These are phyloP conservation scores for Monosporascus cannonballus DNA, from an alignment of 2,329 filamentous ascomycete species.

Conservation along the genomic window DNA sequence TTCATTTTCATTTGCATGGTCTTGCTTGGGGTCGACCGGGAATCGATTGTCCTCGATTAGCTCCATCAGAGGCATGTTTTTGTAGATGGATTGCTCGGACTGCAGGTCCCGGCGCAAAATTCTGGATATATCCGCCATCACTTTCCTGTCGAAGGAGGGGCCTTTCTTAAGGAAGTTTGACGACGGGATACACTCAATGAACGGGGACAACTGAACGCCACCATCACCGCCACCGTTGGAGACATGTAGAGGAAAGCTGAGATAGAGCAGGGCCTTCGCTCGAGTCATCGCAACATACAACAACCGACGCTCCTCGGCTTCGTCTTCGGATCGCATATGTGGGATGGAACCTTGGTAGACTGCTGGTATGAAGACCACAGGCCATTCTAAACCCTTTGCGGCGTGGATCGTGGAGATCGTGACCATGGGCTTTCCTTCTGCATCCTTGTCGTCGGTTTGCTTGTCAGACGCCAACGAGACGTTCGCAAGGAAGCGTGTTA, in stretches of 20 bases:
- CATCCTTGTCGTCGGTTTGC: conserved; percentile 55
- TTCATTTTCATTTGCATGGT: conserved; percentile 28
- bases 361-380: conserved; percentile 85
- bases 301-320: conserved; percentile 79
- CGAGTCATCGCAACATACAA: conserved; percentile 97
- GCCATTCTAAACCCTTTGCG: conserved; percentile 95
- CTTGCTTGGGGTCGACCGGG: conserved; percentile 54
- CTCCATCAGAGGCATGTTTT: conserved; percentile 46
- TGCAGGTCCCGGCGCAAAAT: conserved; percentile 64
- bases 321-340: conserved; percentile 78
- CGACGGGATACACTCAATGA: conserved; percentile 48
- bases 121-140: conserved; percentile 60
- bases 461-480: conserved; percentile 79
- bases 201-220: conserved; percentile 60
- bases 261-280: conserved; percentile 77
- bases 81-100: conserved; percentile 46
- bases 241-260: conserved; percentile 71
- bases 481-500: conserved; percentile 83
- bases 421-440: conserved; percentile 56
- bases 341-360: conserved; percentile 88
- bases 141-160: conserved; percentile 58
- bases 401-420: conserved; percentile 96
- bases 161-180: conserved; percentile 47
- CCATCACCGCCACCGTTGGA: conserved; percentile 51
- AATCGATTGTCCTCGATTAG: conserved; percentile 61